These are phyloP conservation scores for Viridothelium virens DNA, from an alignment of 495 filamentous ascomycete species.

Conservation along the genomic window DNA sequence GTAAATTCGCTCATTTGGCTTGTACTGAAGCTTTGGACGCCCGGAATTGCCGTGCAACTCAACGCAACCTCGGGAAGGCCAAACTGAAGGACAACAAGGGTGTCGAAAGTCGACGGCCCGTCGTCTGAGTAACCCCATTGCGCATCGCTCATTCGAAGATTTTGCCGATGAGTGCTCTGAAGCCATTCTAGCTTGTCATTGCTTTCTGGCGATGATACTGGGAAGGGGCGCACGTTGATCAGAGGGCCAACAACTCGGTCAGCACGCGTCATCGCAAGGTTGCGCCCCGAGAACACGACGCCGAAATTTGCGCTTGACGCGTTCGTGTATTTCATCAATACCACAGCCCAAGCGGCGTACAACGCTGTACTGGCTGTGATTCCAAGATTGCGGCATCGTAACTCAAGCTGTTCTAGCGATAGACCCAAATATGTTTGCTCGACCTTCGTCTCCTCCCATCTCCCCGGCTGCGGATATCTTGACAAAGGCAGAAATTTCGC, in stretches of 20 bases:
- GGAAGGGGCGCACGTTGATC: conserved; percentile 28
- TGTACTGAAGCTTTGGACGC: not conserved
- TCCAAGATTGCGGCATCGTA: not conserved
- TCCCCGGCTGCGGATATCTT: not conserved
- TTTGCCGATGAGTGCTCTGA: conserved; percentile 8
- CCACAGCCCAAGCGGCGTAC: conserved; percentile 29
- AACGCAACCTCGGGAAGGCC: not conserved
- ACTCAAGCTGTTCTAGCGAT: not conserved
- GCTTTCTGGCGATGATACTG: not conserved
- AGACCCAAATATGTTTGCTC: not conserved
- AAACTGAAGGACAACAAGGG: not conserved
- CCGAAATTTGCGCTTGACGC: conserved; percentile 22
- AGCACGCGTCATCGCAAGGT: conserved; percentile 22
- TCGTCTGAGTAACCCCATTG: not conserved
- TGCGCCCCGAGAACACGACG: conserved; percentile 26
- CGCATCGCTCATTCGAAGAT: conserved; percentile 11
- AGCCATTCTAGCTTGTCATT: not conserved
- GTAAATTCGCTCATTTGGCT: conserved; percentile 5
- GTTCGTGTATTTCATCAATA: conserved; percentile 25
- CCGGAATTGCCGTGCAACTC: not conserved
- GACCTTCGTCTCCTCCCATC: not conserved
- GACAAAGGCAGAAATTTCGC: not conserved
- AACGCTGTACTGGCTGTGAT: conserved; percentile 11
- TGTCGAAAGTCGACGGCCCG: not conserved
- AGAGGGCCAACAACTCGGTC: conserved; percentile 30